Percentiles rank a stretch among this genome's conserved stretches.
Conservation (phyloP, 139 green algal genomes). For the Coccomyxa sp. region DNA sequence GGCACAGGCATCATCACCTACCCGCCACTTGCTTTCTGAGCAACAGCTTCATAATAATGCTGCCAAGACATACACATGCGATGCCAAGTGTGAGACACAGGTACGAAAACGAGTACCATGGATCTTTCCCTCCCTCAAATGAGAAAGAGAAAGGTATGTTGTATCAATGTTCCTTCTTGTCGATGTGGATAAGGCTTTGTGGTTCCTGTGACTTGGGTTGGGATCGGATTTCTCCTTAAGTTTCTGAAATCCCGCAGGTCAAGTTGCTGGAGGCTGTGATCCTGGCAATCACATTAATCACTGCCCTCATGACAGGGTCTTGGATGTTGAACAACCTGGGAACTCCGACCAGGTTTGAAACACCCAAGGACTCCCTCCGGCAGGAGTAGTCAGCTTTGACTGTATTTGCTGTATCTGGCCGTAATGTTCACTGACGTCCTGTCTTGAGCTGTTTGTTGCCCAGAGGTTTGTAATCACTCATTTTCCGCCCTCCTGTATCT, state of each 20-base stretch:
- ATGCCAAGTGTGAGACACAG: neutral
- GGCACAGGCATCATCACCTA: too few relatives aligned
- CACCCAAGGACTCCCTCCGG: conserved; percentile 15
- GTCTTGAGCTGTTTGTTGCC: too few relatives aligned
- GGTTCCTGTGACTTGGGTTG: neutral
- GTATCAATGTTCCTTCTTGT: too few relatives aligned
- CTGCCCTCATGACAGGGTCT: conserved; percentile 17
- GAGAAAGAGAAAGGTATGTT: neutral
- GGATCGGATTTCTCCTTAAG: neutral
- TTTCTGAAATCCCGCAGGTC: conserved; percentile 3
- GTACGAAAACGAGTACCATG: neutral
- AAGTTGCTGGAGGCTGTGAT: conserved; percentile 19
- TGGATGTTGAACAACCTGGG: conserved; percentile 39
- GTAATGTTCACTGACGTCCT: too few relatives aligned
- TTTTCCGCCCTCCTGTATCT: too few relatives aligned
- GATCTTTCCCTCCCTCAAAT: neutral
- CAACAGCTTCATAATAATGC: too few relatives aligned
- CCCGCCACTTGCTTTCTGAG: too few relatives aligned
- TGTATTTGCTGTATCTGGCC: too few relatives aligned
- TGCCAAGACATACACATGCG: neutral
- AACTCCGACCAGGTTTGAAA: conserved; percentile 35
- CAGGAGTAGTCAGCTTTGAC: neutral
- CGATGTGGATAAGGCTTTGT: neutral
- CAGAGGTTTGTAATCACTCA: too few relatives aligned
- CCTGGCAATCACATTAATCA: conserved; percentile 8